A percentile compares a stretch with the other conserved stretches of the same genome.
These are phyloP conservation scores for Aleurites moluccanus DNA, from an alignment of 441 rosid species.

Conservation along the genomic window DNA sequence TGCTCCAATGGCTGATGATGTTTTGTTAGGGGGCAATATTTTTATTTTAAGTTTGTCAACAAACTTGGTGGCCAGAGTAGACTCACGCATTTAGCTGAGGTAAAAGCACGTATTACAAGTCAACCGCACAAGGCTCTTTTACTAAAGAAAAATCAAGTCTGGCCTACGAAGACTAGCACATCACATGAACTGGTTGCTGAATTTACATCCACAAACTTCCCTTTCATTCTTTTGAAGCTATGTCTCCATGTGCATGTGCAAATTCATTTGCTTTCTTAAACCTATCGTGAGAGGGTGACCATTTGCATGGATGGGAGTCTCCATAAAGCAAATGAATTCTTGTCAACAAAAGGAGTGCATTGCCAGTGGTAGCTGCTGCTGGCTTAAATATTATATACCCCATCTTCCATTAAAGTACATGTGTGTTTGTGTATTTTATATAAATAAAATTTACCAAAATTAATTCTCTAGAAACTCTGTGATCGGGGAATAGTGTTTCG, in stretches of 20 bases:
- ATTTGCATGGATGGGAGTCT: not conserved
- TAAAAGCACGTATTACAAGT: no score
- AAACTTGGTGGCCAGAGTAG: not conserved
- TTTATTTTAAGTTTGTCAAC: not conserved
- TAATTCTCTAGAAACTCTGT: no score
- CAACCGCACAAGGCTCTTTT: no score
- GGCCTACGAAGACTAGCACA: not conserved
- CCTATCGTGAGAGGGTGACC: slow-evolving; percentile 15
- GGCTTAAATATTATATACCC: not conserved
- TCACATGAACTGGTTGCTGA: not conserved
- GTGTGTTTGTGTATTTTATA: no score
- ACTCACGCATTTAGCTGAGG: no score
- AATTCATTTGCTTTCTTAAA: not conserved
- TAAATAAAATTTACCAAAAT: no score
- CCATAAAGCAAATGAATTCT: not conserved
- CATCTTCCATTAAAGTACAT: not conserved
- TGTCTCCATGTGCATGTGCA: slow-evolving; percentile 19
- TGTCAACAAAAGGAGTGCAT: not conserved
- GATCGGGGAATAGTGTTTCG: no score
- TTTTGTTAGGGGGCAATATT: not conserved
- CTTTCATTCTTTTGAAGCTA: not conserved
- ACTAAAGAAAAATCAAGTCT: no score
- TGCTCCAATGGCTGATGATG: not conserved
- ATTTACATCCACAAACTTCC: slow-evolving; percentile 14
- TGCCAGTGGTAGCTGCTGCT: not conserved